phyloP scores from a whole-genome alignment of 2,329 filamentous ascomycete genomes.

The Alternaria ventricosa region DNA sequence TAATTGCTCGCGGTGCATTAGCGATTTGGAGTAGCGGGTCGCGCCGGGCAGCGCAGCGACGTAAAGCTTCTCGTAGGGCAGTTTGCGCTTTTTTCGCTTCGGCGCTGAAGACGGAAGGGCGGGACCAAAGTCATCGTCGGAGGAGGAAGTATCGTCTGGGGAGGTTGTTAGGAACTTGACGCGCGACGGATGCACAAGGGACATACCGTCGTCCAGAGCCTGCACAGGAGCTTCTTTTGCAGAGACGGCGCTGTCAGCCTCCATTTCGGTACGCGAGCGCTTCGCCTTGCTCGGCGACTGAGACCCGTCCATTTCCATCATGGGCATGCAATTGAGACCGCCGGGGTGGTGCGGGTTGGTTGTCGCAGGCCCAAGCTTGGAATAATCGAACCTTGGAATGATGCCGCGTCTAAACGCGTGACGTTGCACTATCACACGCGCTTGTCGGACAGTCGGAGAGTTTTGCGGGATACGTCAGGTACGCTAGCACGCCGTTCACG shows the following conservation, averaged over 20 bases:
- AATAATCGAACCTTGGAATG: background rate
- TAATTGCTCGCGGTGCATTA: conserved; percentile 98
- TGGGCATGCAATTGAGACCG: background rate
- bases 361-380: background rate
- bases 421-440: background rate
- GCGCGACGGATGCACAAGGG: conserved; percentile 5
- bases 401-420: background rate
- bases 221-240: conserved; percentile 15
- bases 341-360: background rate
- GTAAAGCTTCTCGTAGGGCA: conserved; percentile 95
- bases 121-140: conserved; percentile 87
- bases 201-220: conserved; percentile 20
- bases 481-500: background rate
- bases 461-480: background rate
- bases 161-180: conserved; percentile 6
- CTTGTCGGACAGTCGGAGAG: background rate
- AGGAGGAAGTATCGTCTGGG: conserved; percentile 62
- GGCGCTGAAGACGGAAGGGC: conserved; percentile 80
- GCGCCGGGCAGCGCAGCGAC: conserved; percentile 84
- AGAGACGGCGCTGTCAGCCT: conserved; percentile 19
- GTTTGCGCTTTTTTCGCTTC: conserved; percentile 87
- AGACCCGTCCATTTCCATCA: conserved; percentile 15
- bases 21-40: conserved; percentile 84
- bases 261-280: conserved; percentile 36
- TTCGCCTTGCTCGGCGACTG: conserved; percentile 34